Evolutionary conservation across 2,329 filamentous ascomycete species (phyloP).

Genomic region (Rhynchosporium secalis): DNA sequence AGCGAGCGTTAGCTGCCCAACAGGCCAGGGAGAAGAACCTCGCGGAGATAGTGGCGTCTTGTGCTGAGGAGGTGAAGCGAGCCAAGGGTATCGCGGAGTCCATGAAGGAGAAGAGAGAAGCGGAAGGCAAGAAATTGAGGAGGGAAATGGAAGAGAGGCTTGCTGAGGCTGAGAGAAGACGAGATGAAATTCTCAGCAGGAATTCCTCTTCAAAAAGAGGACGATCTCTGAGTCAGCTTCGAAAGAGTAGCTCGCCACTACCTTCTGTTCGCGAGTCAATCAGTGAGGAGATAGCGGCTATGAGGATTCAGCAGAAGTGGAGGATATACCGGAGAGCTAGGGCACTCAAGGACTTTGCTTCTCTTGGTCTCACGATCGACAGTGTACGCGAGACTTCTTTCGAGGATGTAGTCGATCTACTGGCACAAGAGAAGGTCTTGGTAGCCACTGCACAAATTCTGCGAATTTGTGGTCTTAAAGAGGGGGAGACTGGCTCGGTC

Average conservation of each 20-base stretch:
- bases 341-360: constrained; percentile 64
- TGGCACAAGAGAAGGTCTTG: constrained; percentile 67
- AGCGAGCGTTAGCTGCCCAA: constrained; percentile 74
- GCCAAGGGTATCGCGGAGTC: constrained; percentile 81
- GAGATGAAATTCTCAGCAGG: constrained; percentile 62
- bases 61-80: constrained; percentile 79
- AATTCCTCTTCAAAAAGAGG: constrained; percentile 52
- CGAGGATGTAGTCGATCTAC: constrained; percentile 68
- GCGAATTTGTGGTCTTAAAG: constrained; percentile 67
- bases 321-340: constrained; percentile 57
- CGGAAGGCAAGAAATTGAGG: constrained; percentile 67
- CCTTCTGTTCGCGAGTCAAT: constrained; percentile 51
- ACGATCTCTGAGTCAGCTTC: constrained; percentile 54
- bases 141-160: constrained; percentile 78
- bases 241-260: constrained; percentile 52
- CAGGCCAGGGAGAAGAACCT: constrained; percentile 78
- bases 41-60: constrained; percentile 77
- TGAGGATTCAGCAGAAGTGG: constrained; percentile 71
- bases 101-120: constrained; percentile 78
- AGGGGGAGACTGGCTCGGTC: constrained; percentile 62
- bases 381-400: constrained; percentile 69
- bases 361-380: constrained; percentile 68
- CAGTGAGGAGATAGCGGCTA: constrained; percentile 61
- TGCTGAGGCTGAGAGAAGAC: constrained; percentile 72
- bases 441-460: constrained; percentile 66